Evolutionary conservation across 805 yeast species (phyloP), one percentile per base, ranked within the genome.

Genomic region (Wickerhamomyces canadensis): DNA sequence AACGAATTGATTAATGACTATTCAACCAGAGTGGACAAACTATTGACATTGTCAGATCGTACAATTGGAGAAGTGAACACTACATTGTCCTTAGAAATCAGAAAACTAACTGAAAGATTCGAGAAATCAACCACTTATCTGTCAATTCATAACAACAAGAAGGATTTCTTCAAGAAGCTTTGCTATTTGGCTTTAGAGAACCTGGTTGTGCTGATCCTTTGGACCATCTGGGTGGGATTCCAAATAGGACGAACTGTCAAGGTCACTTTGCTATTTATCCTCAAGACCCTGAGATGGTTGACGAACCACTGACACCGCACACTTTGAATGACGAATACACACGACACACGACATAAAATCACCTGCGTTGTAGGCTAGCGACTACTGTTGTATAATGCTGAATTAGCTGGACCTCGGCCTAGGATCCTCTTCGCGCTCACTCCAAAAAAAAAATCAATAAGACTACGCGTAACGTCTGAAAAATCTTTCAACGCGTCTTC

Each of bases 41-140:
- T 80, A 38, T 61, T 82, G 32, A 76, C 80, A 13, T 65, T 69
- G 26, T 76, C 83, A 35, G 88, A 82, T 58, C 63, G 89, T 44
- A 71, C 82, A 10, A 73, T 79, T 40, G 82, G 86, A 42, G 89
- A 81, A 50, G 76, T 83, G 37, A 83, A 78, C 54, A 82, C 91
- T 0, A 78, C 87, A 2, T 56, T 81, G 30, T 70, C 86, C 10
- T 58, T 83, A 42, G 80, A 79, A 45, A 61, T 82, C 21, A 62
- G 83, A 16, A 71, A 70, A 40, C 56, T 77, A 5, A 64, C 63
- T 38, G 84, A 78, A 54, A 60, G 62, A 34, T 48, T 69, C 35
- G 74, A 75, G 38, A 61, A 67, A 43, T 48, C 70, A 37, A 59
- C 65, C 2, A 37, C 57, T n/a, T n/a, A n/a, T n/a, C n/a, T n/a